Base-by-base conservation (phyloP, 2,329 filamentous ascomycete species). In the Pseudonectria foliicola region DNA sequence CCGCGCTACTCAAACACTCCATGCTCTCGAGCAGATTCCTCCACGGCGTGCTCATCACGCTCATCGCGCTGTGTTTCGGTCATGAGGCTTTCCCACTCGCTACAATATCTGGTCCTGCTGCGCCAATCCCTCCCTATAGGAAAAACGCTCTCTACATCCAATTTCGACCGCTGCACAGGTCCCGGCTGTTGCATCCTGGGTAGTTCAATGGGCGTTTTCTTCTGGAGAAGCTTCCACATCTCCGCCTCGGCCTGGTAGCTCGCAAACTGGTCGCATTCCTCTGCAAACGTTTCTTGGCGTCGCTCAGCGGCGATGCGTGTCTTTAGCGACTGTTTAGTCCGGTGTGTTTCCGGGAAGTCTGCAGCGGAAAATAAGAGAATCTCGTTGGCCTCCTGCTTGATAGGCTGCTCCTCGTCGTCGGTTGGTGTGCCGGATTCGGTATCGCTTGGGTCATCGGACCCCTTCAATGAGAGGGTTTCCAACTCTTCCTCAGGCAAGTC, bases 181-280 rank as follows among this genome's bases (percentile, higher is more conserved):
- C 52, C 55, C 1, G 54, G 54, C 13, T 56, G 49, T 6, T 53
- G 51, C 16, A 49, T 40, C 44, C 52, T 62, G 7, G 53, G 50
- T 30, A 59, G 27, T 16, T 55, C 55, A 38, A 50, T 50, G 1
- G 61, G 63, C 3, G 65, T 63, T 23, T 55, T 49, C 46, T 53
- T 56, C 27, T 61, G 60, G 13, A 73, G 40, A 12, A 71, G 38
- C 8, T 52, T 46, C 71, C 71, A 73, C 56, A 75, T 54, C 29
- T 58, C 50, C 16, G 46, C 40, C 45, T 74, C 71, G 23, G 67
- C 68, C 15, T 54, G 45, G 28, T 57, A 56, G 34, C 61, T 65
- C 2, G 55, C 58, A 26, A 55, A 54, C 12, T 55, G 53, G 40
- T 75, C 71, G 11, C 56, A 40, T 4, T 53, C 46, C 16, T 71